Evolutionary conservation across 2,329 filamentous ascomycete genomes (phyloP), one percentile per base, ranked within the genome.

Genomic region (Cyphellophora europaea): DNA sequence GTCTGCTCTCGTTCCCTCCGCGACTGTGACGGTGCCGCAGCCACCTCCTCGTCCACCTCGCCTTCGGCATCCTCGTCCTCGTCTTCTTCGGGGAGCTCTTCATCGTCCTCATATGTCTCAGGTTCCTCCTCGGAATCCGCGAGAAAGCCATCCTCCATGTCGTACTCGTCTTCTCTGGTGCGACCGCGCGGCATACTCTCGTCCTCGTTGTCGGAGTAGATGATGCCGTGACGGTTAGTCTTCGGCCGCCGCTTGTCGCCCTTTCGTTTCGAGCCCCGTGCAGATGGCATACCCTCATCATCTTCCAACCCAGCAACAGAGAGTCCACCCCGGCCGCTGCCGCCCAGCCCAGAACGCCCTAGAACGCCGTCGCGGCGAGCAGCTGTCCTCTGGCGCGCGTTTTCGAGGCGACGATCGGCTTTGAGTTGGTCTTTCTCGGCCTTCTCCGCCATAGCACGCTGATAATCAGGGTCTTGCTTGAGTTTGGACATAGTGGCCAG

Each of bases 121-220:
- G 56, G 52, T 30, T 69, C 65, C 48, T 68, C 65, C 32, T 69
- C 65, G 30, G 62, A 66, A 11, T 56, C 57, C 15, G 65, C 65
- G 34, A 89, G 77, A 59, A 89, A 89, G 35, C 81, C 82, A 51
- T 88, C 83, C 31, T 83, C 79, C 51, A 82, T 80, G 53, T 89
- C 83, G 51, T 88, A 88, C 50, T 88, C 79, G 58, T 93, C 81
- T 56, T 87, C 77, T 54, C 82, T 79, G 59, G 56, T 64, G 15
- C 62, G 57, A 3, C 59, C 55, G 27, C 63, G 56, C 16, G 61
- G 58, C 17, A 58, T 54, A 37, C 61, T 65, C 6, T 67, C 65
- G 32, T 66, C 63, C 44, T 68, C 66, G 17, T 67, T 63, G 36
- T 67, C 63, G 1, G 59, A 63, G 43, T 67, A 65, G 37, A 67